Evolutionary conservation across 2,329 filamentous ascomycete species (phyloP).

Genomic region (Blastomyces percursus): DNA sequence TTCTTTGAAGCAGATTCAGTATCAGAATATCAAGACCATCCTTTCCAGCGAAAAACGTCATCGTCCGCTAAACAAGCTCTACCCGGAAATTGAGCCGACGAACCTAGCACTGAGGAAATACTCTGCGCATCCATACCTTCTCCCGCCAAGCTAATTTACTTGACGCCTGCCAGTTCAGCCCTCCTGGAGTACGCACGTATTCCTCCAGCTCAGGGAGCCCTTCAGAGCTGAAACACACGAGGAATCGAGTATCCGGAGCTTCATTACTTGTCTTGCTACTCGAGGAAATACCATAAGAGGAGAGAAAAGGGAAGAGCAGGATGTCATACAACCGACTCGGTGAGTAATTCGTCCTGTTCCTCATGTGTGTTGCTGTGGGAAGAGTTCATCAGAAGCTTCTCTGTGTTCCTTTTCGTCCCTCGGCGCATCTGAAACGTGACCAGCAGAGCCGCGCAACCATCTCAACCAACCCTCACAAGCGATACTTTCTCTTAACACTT

Average conservation of each 20-base stretch:
- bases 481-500: no score
- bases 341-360: constrained; percentile 35
- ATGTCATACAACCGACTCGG: constrained; percentile 69
- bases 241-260: neutral
- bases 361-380: neutral
- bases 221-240: neutral
- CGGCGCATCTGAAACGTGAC: neutral
- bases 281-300: neutral
- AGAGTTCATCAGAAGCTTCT: neutral
- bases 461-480: no score
- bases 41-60: neutral
- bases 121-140: neutral
- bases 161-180: neutral
- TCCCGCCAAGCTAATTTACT: neutral
- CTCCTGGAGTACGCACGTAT: neutral
- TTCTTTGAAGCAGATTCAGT: neutral
- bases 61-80: neutral
- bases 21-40: neutral
- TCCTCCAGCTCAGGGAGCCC: neutral
- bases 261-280: neutral
- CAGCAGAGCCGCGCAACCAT: neutral
- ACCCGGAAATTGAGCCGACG: neutral
- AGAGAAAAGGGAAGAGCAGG: constrained; percentile 17
- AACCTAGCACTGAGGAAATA: neutral
- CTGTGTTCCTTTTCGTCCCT: neutral